phyloP scores from a whole-genome alignment of 106 monocot species.

The Xerophyta viscosa region DNA sequence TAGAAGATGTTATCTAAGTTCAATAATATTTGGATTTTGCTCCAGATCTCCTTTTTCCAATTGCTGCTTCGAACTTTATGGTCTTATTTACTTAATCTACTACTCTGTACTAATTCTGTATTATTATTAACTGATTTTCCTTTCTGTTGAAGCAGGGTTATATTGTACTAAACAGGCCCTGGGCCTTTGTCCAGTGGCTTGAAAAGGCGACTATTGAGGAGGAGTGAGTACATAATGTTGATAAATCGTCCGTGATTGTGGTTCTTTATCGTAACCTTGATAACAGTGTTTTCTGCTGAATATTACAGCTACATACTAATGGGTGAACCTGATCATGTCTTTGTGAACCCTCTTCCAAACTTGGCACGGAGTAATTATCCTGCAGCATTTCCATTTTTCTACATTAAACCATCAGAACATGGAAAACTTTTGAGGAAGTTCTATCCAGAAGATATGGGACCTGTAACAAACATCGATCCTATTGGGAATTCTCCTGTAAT shows the following conservation, averaged over 20 bases:
- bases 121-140: too few species aligned
- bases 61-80: too few species aligned
- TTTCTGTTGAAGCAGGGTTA: too few species aligned
- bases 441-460: constrained; percentile 70
- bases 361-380: constrained; percentile 48
- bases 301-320: constrained; percentile 76
- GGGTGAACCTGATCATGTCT: constrained; percentile 89
- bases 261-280: too few species aligned
- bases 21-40: too few species aligned
- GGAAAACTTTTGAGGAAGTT: constrained; percentile 65
- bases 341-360: constrained; percentile 78
- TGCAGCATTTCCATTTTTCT: constrained; percentile 79
- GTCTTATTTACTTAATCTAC: too few species aligned
- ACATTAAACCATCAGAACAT: constrained; percentile 63
- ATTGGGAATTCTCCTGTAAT: constrained; percentile 98
- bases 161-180: constrained; percentile 27
- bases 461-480: constrained; percentile 67
- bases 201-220: constrained; percentile 23
- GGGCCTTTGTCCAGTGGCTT: constrained; percentile 34
- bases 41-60: too few species aligned
- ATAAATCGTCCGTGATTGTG: too few species aligned
- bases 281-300: not conserved
- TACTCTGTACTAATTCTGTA: too few species aligned
- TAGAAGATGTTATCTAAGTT: too few species aligned
- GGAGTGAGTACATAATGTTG: too few species aligned